These are phyloP conservation scores for Raphidocelis subcapitata DNA, from an alignment of 139 green algal species.

Conservation along the genomic window DNA sequence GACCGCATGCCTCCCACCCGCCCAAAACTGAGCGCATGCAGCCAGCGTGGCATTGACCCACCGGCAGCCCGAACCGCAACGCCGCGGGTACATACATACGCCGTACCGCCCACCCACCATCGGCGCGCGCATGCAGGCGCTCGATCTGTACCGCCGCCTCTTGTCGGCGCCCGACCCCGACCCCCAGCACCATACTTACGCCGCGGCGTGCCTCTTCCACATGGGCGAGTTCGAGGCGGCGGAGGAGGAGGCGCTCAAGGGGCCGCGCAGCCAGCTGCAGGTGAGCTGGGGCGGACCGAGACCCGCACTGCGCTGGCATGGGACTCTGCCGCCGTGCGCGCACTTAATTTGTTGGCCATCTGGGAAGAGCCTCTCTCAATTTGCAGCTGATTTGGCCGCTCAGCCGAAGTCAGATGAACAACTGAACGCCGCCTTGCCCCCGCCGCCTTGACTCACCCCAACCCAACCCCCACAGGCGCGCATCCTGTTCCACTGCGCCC, in stretches of 20 bases:
- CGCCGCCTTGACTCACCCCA: not conserved
- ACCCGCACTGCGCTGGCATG: not conserved
- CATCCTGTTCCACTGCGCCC: conserved; percentile 75
- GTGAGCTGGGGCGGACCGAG: not conserved
- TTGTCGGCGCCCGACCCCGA: conserved; percentile 59
- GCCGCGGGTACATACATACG: not conserved
- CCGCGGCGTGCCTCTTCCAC: conserved; percentile 73
- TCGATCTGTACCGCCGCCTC: conserved; percentile 70
- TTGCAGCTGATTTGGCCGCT: not conserved
- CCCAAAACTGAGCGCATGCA: not conserved
- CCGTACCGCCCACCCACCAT: not conserved
- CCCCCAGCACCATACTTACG: conserved; percentile 63
- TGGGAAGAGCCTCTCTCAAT: not conserved
- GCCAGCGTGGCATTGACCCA: not conserved
- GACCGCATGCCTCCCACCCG: not conserved
- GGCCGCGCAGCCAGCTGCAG: not conserved
- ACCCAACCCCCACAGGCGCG: conserved; percentile 35
- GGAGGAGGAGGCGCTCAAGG: conserved; percentile 48
- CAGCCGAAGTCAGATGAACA: not conserved
- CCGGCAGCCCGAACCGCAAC: no score
- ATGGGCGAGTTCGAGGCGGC: conserved; percentile 72
- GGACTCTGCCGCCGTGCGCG: not conserved
- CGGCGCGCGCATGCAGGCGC: conserved; percentile 32
- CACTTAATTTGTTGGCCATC: not conserved
- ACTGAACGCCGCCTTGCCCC: not conserved